Conservation (phyloP, 768 basidiomycete species). For the Trametopsis cervina region DNA sequence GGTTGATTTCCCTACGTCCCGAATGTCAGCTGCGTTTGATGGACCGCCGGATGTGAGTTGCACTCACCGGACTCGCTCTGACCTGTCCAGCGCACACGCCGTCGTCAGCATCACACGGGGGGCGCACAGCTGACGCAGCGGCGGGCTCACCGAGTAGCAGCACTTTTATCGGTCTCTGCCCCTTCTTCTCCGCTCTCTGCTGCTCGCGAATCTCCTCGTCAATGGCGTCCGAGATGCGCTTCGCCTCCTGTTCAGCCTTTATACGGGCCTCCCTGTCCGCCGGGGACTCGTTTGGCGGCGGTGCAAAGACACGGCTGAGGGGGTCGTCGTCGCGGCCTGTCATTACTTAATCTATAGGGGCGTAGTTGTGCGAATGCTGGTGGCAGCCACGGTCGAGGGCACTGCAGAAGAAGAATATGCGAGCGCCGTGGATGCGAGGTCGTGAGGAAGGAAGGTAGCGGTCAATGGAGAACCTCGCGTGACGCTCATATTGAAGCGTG, state of each 20-base stretch:
- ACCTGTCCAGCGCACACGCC: constrained; percentile 11
- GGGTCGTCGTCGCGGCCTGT: constrained; percentile 37
- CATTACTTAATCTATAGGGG: background rate
- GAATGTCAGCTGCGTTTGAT: background rate
- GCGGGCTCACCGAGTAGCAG: constrained; percentile 27
- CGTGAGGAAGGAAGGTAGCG: no score
- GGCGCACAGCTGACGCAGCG: background rate
- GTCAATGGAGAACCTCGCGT: no score
- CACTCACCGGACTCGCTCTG: constrained; percentile 28
- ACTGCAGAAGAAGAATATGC: background rate
- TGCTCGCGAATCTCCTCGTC: constrained; percentile 32
- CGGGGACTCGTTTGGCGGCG: constrained; percentile 50
- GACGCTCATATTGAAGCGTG: background rate
- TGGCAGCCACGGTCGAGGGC: no score
- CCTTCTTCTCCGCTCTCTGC: constrained; percentile 20
- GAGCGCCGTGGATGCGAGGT: background rate
- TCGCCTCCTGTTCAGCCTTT: constrained; percentile 47
- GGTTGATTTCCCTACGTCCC: constrained; percentile 28
- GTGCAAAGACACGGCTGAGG: constrained; percentile 42
- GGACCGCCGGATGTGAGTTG: background rate
- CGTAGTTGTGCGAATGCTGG: background rate
- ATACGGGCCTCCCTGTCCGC: constrained; percentile 38
- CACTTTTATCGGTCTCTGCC: constrained; percentile 27
- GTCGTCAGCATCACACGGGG: background rate
- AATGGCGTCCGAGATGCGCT: constrained; percentile 44